Conservation (phyloP, 345 rosid genomes). For the Citrus sinensis region DNA sequence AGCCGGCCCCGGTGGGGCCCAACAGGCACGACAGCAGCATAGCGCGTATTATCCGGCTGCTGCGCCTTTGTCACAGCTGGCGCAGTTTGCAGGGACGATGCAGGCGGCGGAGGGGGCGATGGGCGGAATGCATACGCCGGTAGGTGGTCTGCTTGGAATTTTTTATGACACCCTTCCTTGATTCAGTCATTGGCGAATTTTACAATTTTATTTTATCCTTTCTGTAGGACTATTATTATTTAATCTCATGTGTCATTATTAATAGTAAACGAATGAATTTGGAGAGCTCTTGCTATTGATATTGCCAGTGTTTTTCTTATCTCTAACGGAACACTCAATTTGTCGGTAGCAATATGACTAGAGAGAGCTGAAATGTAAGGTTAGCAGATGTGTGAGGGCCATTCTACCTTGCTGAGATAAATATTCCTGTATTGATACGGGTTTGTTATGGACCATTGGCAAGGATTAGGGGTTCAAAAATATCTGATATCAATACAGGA, state of each 20-base stretch:
- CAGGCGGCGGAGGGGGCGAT: slow-evolving; percentile 3
- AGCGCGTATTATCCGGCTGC: slow-evolving; percentile 1
- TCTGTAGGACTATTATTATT: no score
- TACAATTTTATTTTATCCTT: no score
- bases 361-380: neutral
- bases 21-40: neutral
- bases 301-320: neutral
- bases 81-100: neutral
- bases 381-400: neutral
- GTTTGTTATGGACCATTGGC: neutral
- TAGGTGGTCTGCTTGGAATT: neutral
- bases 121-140: slow-evolving; percentile 20
- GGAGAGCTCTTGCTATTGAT: neutral
- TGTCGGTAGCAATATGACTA: neutral
- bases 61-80: slow-evolving; percentile 19
- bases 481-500: neutral
- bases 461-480: neutral
- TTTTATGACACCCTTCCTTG: neutral
- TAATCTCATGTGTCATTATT: no score
- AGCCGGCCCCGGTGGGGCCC: slow-evolving; percentile 7
- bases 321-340: neutral
- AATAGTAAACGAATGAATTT: neutral
- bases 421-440: neutral
- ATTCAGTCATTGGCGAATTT: neutral
- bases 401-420: neutral